Evolutionary conservation across 192 early-diverging fungal species (phyloP).

Genomic region (Helicostylum pulchrum): DNA sequence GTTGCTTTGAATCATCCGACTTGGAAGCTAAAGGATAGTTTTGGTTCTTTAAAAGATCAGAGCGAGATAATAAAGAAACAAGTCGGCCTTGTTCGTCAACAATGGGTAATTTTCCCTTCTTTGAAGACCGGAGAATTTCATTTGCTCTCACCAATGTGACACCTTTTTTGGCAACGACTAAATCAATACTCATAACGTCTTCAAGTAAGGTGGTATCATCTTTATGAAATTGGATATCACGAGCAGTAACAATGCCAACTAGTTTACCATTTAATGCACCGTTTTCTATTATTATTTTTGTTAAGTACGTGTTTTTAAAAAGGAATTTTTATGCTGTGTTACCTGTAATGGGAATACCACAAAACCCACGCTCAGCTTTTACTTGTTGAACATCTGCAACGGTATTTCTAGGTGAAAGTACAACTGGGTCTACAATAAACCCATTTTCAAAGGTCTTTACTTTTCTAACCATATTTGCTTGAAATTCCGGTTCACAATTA

Average conservation of each 20-base stretch:
- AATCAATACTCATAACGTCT: slow-evolving; percentile 87
- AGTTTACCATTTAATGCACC: slow-evolving; percentile 88
- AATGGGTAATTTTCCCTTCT: slow-evolving; percentile 97
- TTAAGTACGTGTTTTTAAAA: background rate
- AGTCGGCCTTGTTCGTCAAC: slow-evolving; percentile 80
- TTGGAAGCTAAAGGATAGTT: slow-evolving; percentile 94
- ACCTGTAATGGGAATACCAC: slow-evolving; percentile 95
- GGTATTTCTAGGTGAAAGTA: slow-evolving; percentile 76
- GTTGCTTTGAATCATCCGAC: slow-evolving; percentile 75
- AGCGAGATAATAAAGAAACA: slow-evolving; percentile 87
- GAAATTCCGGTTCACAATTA: slow-evolving; percentile 94
- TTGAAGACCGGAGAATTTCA: slow-evolving; percentile 77
- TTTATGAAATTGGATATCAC: slow-evolving; percentile 92
- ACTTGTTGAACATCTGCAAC: slow-evolving; percentile 84
- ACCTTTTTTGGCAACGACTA: slow-evolving; percentile 82
- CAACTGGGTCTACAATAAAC: slow-evolving; percentile 93
- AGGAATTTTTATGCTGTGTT: slow-evolving; percentile 16
- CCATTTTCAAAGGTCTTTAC: slow-evolving; percentile 99
- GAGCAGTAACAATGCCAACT: slow-evolving; percentile 93
- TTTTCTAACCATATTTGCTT: slow-evolving; percentile 96
- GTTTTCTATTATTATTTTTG: slow-evolving; percentile 45
- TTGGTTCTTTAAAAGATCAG: slow-evolving; percentile 95
- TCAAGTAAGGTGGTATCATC: slow-evolving; percentile 63
- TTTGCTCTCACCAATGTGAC: slow-evolving; percentile 91
- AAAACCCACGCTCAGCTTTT: slow-evolving; percentile 88